Percentiles rank a stretch among this genome's conserved stretches.
Conservation (phyloP, 2,329 filamentous ascomycete species). For the Claviceps monticola region DNA sequence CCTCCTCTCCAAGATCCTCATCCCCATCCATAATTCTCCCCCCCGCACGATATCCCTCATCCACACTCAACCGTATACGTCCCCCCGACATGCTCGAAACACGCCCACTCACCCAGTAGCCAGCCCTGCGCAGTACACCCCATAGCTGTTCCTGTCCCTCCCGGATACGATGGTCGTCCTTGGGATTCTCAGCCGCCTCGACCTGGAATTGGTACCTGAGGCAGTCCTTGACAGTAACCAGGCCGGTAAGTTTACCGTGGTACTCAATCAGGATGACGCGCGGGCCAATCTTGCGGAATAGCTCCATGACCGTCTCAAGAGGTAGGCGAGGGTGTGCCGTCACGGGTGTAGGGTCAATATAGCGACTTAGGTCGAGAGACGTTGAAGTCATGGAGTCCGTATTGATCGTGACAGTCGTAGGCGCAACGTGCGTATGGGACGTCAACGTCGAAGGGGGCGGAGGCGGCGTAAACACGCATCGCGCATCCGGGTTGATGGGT, state of each 20-base stretch:
- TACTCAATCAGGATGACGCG: conserved; percentile 88
- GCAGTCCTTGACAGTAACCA: conserved; percentile 95
- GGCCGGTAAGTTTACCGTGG: conserved; percentile 64
- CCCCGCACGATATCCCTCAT: conserved; percentile 32
- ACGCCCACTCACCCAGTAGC: conserved; percentile 44
- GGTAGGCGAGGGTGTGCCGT: conserved; percentile 83
- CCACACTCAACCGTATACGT: conserved; percentile 36
- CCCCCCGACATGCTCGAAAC: conserved; percentile 41
- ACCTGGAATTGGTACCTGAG: conserved; percentile 95
- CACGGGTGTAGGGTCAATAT: conserved; percentile 79
- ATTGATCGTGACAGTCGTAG: conserved; percentile 41
- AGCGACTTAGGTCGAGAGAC: conserved; percentile 67
- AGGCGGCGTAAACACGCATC: conserved; percentile 54
- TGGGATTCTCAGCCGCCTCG: conserved; percentile 67
- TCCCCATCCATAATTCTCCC: conserved; percentile 28
- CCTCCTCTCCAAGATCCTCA: conserved; percentile 26
- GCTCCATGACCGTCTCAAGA: conserved; percentile 93
- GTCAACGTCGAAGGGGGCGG: conserved; percentile 17
- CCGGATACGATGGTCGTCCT: conserved; percentile 40
- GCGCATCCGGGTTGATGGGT: conserved; percentile 50
- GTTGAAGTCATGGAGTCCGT: conserved; percentile 38
- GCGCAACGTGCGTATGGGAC: conserved; percentile 24
- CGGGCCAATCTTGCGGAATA: conserved; percentile 96
- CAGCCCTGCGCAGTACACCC: conserved; percentile 38
- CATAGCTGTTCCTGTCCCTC: conserved; percentile 54